Conservation (phyloP, 495 filamentous ascomycete species). For the Neurospora sp. region DNA sequence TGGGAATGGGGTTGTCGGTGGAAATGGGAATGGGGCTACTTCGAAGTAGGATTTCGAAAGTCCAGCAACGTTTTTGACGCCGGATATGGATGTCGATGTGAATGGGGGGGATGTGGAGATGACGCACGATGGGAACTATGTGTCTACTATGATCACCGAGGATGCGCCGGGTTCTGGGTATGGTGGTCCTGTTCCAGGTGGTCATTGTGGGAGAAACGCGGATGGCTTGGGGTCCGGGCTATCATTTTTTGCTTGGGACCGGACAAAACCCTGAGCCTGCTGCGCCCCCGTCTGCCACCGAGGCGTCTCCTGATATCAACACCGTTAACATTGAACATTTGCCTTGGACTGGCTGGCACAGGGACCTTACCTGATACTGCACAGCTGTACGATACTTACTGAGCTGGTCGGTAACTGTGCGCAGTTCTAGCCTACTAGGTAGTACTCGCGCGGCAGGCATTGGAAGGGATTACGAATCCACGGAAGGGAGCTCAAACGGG, state of each 20-base stretch:
- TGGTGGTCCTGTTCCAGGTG: neutral
- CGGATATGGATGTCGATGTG: neutral
- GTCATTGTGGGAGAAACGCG: neutral
- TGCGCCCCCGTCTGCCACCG: neutral
- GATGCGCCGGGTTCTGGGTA: neutral
- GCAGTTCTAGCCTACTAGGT: neutral
- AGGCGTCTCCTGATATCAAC: neutral
- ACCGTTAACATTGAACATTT: neutral
- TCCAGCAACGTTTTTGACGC: neutral
- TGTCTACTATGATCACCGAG: too few relatives aligned
- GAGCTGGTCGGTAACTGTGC: neutral
- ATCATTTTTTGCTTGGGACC: neutral
- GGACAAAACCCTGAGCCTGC: neutral
- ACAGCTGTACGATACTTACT: too few relatives aligned
- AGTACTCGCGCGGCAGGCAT: neutral
- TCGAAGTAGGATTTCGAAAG: neutral
- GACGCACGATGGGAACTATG: neutral
- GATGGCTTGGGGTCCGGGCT: neutral
- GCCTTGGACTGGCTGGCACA: neutral
- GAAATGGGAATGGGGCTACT: neutral
- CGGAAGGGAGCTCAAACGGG: too few relatives aligned
- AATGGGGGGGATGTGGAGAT: neutral
- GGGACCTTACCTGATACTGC: neutral
- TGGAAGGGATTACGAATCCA: too few relatives aligned
- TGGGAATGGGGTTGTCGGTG: neutral